Base-by-base conservation (phyloP, 768 basidiomycete species). In the Calocybe cyanea region DNA sequence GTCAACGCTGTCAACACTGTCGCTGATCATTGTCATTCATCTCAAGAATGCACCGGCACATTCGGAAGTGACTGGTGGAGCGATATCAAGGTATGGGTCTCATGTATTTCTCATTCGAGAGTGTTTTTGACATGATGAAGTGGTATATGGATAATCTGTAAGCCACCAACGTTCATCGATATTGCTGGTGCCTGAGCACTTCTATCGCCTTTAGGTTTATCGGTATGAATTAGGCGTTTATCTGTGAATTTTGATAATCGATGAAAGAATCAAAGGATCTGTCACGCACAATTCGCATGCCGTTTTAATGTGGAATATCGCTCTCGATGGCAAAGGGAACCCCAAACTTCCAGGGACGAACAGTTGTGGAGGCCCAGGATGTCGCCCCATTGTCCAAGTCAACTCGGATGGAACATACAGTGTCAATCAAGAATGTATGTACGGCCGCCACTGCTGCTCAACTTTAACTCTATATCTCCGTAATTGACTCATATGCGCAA, bases 341-440 rank as follows among this genome's bases (percentile, higher is more conserved):
- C 43, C 34, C 25, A 45, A 45, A 19, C 17, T 45, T 7, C 43
- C 35, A 2, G 42, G 42, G 7, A 37, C 43, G 10, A 37, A 7
- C 14, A 45, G 43, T 21, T 45, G 43, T 15, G 43, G 43, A 24
- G 35, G 43, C 5, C 32, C 38, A 15, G 80, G 81, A 10, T 88
- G 85, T 57, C 72, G 85, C 9, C 74, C 75, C 0, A 72, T 87
- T 8, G 82, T 74, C 7, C 78, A 79, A 9, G 73, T 87, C 43
- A 82, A 83, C 53, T 76, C 62, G 51, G 75, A 76, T 43, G 81
- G 80, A 4, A 72, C 67, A 41, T 85, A 78, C 63, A 71, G 65
- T 13, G 67, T 81, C 18, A 86, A 88, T 60, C 81, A 87, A 60
- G 86, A 87, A 63, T 87, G 79, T 81, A 53, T 30, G 73, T 65